A percentile compares a stretch with the other conserved stretches of the same genome.
phyloP scores from a whole-genome alignment of 176 grass and related monocot genomes.

The Musa beccarii region DNA sequence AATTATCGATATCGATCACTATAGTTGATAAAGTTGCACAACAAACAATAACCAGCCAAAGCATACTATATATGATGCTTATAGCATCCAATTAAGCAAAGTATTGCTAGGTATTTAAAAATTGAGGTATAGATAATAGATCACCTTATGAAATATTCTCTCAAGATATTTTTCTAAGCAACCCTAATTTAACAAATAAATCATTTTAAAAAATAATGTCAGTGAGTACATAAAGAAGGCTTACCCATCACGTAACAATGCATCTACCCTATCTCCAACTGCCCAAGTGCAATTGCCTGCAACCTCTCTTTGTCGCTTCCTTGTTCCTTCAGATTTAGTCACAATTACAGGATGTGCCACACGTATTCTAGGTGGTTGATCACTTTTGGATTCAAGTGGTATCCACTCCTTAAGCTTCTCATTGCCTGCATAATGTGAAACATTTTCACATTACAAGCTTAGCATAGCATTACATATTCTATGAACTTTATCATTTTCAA shows the following conservation, averaged over 20 bases:
- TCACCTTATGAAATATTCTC: too few species aligned
- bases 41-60: too few species aligned
- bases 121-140: too few species aligned
- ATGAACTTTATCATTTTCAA: not conserved
- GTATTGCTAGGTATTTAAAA: too few species aligned
- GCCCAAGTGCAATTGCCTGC: constrained; percentile 53
- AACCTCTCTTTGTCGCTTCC: constrained; percentile 76
- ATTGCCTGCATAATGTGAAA: constrained; percentile 36
- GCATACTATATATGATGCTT: too few species aligned
- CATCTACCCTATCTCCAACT: constrained; percentile 81
- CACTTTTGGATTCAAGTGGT: constrained; percentile 37
- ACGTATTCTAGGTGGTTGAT: constrained; percentile 62
- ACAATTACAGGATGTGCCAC: constrained; percentile 44
- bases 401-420: constrained; percentile 56
- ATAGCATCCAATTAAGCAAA: too few species aligned
- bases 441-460: not conserved
- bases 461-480: too few species aligned
- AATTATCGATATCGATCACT: too few species aligned
- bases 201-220: not conserved
- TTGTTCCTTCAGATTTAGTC: constrained; percentile 70
- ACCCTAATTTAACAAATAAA: not conserved
- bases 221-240: constrained; percentile 16
- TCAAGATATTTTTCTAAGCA: not conserved
- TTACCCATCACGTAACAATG: constrained; percentile 70
- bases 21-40: too few species aligned